These are phyloP conservation scores for Globisporangium okanoganense DNA, from an alignment of 352 stramenopile genomes.

Conservation along the genomic window DNA sequence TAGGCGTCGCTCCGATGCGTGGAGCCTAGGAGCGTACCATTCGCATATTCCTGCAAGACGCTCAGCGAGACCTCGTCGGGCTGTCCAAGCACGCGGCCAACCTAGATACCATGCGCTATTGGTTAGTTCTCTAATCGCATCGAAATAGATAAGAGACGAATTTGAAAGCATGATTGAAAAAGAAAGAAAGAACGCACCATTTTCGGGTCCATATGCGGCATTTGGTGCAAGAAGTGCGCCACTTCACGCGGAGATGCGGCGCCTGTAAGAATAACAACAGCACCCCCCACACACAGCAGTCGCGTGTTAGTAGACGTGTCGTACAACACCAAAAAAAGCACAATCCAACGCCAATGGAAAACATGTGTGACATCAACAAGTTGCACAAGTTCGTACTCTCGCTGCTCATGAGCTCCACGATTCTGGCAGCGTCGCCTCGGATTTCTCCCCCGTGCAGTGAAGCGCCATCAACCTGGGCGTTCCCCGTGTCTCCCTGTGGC, in stretches of 20 bases:
- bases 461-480: constrained; percentile 1
- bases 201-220: constrained; percentile 61
- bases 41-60: constrained; percentile 72
- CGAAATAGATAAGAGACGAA: not conserved
- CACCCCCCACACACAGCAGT: not conserved
- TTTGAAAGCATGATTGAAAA: not conserved
- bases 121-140: no score
- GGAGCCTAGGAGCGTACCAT: constrained; percentile 18
- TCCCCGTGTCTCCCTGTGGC: constrained; percentile 1
- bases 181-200: constrained; percentile 30
- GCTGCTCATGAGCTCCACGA: constrained; percentile 41
- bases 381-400: constrained; percentile 29
- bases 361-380: no score
- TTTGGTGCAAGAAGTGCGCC: constrained; percentile 58
- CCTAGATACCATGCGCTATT: constrained; percentile 16
- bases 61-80: constrained; percentile 50
- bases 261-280: constrained; percentile 15
- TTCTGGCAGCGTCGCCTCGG: constrained; percentile 22
- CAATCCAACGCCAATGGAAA: no score
- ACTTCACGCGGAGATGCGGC: constrained; percentile 49
- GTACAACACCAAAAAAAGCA: no score
- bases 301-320: not conserved
- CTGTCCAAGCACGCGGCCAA: constrained; percentile 65
- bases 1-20: no score
- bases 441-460: constrained; percentile 1